A percentile compares a stretch with the other conserved stretches of the same genome.
Conservation (phyloP, 805 yeast species). For the Candida hungchunana region DNA sequence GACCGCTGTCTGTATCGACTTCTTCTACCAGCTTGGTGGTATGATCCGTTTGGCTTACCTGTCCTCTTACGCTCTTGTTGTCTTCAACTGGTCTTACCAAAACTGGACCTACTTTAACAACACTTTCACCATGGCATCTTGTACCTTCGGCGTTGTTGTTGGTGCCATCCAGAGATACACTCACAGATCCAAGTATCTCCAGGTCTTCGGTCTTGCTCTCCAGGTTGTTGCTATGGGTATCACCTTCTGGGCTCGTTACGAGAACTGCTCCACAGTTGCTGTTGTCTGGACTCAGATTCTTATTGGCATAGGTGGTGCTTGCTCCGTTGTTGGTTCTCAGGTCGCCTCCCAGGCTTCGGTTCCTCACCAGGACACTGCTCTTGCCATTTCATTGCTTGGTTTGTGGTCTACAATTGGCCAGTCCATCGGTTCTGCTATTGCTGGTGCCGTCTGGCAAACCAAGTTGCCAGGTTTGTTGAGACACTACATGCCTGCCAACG, state of each 20-base stretch:
- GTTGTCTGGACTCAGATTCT: slow-evolving; percentile 33
- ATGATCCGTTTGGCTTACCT: slow-evolving; percentile 29
- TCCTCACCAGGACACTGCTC: slow-evolving; percentile 39
- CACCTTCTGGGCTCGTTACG: slow-evolving; percentile 27
- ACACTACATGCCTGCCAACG: slow-evolving; percentile 26
- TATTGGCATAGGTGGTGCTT: slow-evolving; percentile 39
- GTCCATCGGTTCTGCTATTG: slow-evolving; percentile 37
- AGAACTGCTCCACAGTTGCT: slow-evolving; percentile 17
- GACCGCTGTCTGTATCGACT: slow-evolving; percentile 31
- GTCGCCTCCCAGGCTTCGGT: slow-evolving; percentile 39
- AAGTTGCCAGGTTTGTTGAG: slow-evolving; percentile 31
- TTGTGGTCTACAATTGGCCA: slow-evolving; percentile 34
- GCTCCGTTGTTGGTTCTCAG: slow-evolving; percentile 32
- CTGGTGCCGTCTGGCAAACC: slow-evolving; percentile 35
- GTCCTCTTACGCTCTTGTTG: slow-evolving; percentile 33
- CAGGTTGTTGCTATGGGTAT: slow-evolving; percentile 33
- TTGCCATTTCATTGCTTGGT: slow-evolving; percentile 33
- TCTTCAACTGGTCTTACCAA: slow-evolving; percentile 27
- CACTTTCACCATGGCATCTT: slow-evolving; percentile 33
- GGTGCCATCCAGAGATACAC: slow-evolving; percentile 32
- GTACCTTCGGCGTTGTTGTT: slow-evolving; percentile 35
- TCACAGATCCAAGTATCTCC: slow-evolving; percentile 36
- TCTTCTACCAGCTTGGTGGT: slow-evolving; percentile 31
- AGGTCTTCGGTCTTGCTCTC: slow-evolving; percentile 31
- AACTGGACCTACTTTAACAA: slow-evolving; percentile 38